A percentile compares a stretch with the other conserved stretches of the same genome.
These are phyloP conservation scores for Ustilago sp. DNA, from an alignment of 1,284 basidiomycete species.

Conservation along the genomic window DNA sequence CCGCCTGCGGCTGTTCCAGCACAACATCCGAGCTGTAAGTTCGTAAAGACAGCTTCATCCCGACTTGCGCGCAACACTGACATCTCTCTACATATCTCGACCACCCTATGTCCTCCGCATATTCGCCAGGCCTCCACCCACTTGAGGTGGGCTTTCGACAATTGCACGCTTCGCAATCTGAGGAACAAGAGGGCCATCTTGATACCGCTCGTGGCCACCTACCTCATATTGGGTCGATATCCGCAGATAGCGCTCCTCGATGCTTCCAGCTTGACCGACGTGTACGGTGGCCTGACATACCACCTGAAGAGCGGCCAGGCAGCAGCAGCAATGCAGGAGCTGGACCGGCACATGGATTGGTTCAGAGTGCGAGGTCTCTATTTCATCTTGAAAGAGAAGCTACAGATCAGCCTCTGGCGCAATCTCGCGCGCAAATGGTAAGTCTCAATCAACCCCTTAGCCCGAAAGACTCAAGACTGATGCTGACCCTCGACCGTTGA, in stretches of 20 bases:
- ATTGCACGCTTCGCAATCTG: conserved; percentile 60
- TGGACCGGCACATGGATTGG: conserved; percentile 67
- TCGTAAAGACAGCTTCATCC: not conserved
- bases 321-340: conserved; percentile 48
- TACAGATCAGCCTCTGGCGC: conserved; percentile 70
- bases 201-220: conserved; percentile 68
- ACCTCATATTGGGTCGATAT: conserved; percentile 70
- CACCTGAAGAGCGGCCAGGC: conserved; percentile 67
- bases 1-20: conserved; percentile 70
- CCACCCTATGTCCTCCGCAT: not conserved
- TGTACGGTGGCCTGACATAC: conserved; percentile 56
- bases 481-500: not conserved
- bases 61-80: not conserved
- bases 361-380: conserved; percentile 68
- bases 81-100: not conserved
- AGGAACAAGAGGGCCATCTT: conserved; percentile 69
- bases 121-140: conserved; percentile 64
- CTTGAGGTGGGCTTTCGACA: conserved; percentile 69
- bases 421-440: conserved; percentile 69
- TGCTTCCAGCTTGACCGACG: conserved; percentile 57
- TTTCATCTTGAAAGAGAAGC: conserved; percentile 70
- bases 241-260: conserved; percentile 62
- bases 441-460: conserved; percentile 17
- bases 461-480: conserved; percentile 7
- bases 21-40: conserved; percentile 68